Base-by-base conservation (phyloP, 768 basidiomycete species). In the Boletales sp. region DNA sequence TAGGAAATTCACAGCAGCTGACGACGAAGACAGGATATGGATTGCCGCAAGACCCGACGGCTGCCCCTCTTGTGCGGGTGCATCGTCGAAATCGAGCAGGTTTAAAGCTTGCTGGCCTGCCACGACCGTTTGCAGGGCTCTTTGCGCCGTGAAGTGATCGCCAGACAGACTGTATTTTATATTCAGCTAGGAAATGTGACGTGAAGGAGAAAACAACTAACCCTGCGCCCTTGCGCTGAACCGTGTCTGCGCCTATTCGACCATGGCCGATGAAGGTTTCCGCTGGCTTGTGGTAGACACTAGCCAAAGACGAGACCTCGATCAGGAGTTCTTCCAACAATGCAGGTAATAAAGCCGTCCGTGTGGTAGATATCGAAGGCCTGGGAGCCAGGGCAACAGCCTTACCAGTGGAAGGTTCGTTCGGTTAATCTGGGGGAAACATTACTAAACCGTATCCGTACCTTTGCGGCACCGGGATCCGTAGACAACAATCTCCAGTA, bases 401-500 rank as follows among this genome's bases (percentile, higher is more conserved):
- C 86, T 87, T 50, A 4, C 46, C 47, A 10, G n/a, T 32, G 8
- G 24, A 13, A 11, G 27, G 51, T 24, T 53, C 41, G 19, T 42
- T 50, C 45, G 49, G 32, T 24, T 36, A 24, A 36, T 9, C 27
- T 3, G 19, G 2, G 1, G 29, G 3, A 41, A 4, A 12, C 18
- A 17, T 38, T 17, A 19, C 11, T 34, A n/a, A 3, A 9, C 24
- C 36, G 2, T 53, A 90, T 94, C 24, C 35, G 2, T 53, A 90
- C 94, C 79, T 97, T 99, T 0, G 97, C 95, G 15, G 95, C 93
- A 2, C 83, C 90, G 1, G 94, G 91, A 67, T 99, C 95, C 48
- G 92, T 94, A 7, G 92, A 95, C 24, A 99, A 68, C 54, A 99
- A 63, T 53, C 97, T 78, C 97, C 97, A 99, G 63, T 98, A 98